phyloP scores from a whole-genome alignment of 768 basidiomycete species.

The Boletus rubroflammeus region DNA sequence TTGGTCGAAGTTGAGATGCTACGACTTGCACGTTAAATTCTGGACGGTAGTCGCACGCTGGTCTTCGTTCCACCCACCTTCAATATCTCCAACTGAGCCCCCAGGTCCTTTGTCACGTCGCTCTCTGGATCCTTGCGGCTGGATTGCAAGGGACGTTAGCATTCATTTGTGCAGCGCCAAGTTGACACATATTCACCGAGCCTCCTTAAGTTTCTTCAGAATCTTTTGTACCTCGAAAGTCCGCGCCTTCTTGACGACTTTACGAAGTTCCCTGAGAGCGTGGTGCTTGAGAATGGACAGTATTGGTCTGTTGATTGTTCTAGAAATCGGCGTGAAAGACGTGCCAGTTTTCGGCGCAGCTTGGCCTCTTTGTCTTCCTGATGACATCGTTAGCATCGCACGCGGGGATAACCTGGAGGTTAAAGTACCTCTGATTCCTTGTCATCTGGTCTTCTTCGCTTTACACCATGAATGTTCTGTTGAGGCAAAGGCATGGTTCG shows the following conservation, averaged over 20 bases:
- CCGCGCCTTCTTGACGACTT: conserved; percentile 78
- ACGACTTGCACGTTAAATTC: neutral
- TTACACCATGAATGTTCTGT: conserved; percentile 28
- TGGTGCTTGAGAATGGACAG: conserved; percentile 55
- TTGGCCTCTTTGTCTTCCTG: conserved; percentile 42
- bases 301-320: conserved; percentile 8
- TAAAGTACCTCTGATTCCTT: conserved; percentile 32
- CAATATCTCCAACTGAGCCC: conserved; percentile 55
- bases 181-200: conserved; percentile 47
- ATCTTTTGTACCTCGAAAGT: conserved; percentile 76
- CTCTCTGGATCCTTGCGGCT: conserved; percentile 38
- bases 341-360: conserved; percentile 54
- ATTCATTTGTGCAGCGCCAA: neutral
- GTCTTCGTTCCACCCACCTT: conserved; percentile 49
- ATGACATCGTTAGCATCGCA: conserved; percentile 1
- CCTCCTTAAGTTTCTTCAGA: conserved; percentile 75
- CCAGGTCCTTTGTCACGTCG: conserved; percentile 47
- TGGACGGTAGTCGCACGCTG: neutral
- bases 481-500: conserved; percentile 5
- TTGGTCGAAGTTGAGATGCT: conserved; percentile 58
- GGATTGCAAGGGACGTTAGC: conserved; percentile 3
- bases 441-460: conserved; percentile 42
- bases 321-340: conserved; percentile 26
- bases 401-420: neutral
- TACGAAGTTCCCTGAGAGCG: conserved; percentile 65